Base-by-base conservation (phyloP, 805 yeast genomes). In the Wickerhamomyces chaumierensis region DNA sequence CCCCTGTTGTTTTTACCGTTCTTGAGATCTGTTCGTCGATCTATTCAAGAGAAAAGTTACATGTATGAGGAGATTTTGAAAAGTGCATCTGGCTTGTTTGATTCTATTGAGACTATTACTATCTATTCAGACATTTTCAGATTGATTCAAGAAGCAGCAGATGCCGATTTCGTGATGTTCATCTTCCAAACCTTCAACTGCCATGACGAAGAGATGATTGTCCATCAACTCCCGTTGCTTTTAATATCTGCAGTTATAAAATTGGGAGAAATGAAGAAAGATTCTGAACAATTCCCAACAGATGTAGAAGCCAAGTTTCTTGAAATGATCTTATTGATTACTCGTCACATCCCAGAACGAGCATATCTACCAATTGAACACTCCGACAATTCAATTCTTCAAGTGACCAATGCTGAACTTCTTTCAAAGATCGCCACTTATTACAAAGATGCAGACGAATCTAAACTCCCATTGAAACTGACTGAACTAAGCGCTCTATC, bases 171-270 rank as follows among this genome's bases (percentile, higher is more conserved):
- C 16, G 61, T 85, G 7, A 58, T 62, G 5, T 88, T 78, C 55
- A 66, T 84, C 15, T 45, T 86, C 12, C 62, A 65, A 18, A 69
- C 70, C 38, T 90, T 85, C 61, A 73, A 83, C 45, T 75, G 87
- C 21, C 73, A 71, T 33, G 98, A 90, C 45, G 96, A 87, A 48
- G 97, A 87, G 44, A 85, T 86, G 81, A 59, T 80, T 7, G 62
- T 75, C 0, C 68, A 71, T 16, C 96, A 90, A 53, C 61, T 82
- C 7, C 96, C 97, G 0, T 57, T 85, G 33, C 68, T 82, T 1
- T 53, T 87, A 1, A 47, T 85, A 16, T 61, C 71, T 1, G 41
- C 68, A 2, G 51, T 81, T 18, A 40, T 64, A 3, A 49, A 51
- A 78, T 4, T 58, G 71, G 7, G 57, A 62, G 17, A 45, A 57